phyloP scores from a whole-genome alignment of 148 eudicot genomes.

The Drosera capensis region DNA sequence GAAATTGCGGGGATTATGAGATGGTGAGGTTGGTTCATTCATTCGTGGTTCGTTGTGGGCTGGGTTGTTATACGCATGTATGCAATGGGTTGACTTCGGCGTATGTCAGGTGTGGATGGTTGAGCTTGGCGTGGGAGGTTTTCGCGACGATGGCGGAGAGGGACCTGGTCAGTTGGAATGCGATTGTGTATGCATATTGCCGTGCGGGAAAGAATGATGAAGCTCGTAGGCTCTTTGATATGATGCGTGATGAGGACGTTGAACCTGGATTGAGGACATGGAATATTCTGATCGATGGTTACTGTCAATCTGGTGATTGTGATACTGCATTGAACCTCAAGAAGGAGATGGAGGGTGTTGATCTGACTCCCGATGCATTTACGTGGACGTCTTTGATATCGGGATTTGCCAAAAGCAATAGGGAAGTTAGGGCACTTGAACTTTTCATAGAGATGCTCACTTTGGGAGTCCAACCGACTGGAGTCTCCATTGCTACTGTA shows the following conservation, averaged over 20 bases:
- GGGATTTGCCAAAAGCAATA: constrained; percentile 51
- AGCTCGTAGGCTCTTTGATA: constrained; percentile 36
- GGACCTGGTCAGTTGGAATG: constrained; percentile 69
- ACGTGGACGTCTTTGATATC: constrained; percentile 82
- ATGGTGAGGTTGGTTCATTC: constrained; percentile 61
- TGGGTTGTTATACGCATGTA: constrained; percentile 25
- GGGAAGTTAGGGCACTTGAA: constrained; percentile 39
- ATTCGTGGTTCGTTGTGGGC: constrained; percentile 38
- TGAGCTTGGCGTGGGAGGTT: constrained; percentile 37
- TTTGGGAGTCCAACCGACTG: constrained; percentile 50
- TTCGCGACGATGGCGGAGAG: constrained; percentile 53
- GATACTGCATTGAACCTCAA: constrained; percentile 54
- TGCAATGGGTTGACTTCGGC: constrained; percentile 45
- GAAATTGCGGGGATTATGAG: constrained; percentile 43
- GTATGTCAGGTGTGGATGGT: constrained; percentile 45
- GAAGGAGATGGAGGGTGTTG: constrained; percentile 42
- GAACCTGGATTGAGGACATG: constrained; percentile 62
- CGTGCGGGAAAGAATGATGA: constrained; percentile 38
- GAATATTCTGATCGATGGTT: constrained; percentile 62
- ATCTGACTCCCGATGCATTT: constrained; percentile 48
- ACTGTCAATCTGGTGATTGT: too few relatives aligned
- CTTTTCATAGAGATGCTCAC: constrained; percentile 51
- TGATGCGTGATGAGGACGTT: constrained; percentile 51
- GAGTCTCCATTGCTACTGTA: constrained; percentile 43
- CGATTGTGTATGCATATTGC: constrained; percentile 62